Base-by-base conservation (phyloP, 2,329 filamentous ascomycete genomes). In the Cercospora brassicicola region DNA sequence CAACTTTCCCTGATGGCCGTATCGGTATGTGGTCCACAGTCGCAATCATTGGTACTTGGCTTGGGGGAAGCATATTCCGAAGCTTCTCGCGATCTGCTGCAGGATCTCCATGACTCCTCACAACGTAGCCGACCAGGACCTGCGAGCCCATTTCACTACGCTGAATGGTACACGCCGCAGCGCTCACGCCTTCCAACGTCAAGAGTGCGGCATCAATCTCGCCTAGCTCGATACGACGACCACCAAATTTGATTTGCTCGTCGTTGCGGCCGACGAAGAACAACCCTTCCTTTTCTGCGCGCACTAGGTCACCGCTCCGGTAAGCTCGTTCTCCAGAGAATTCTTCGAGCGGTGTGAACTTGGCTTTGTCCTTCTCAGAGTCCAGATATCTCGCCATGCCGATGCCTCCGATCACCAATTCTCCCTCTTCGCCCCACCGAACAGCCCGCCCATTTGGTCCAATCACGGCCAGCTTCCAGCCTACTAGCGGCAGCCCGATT, bases 371-470 rank as follows among this genome's bases (percentile, higher is more conserved):
- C 48, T 66, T 66, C n/a, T 66, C 64, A 8, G 45, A 20, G 30
- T 66, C 64, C 42, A 66, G 59, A 5, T 66, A 66, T 53, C 64
- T 59, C 18, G 64, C 64, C 59, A 66, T 62, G n/a, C 59, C 64
- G 20, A 66, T 26, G 23, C 64, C 59, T 15, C 64, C 64, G 33
- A 66, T 66, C 28, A 66, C 53, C 42, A 66, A 23, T 45, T 66
- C 64, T 18, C 64, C 64, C 33, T 53, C 45, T 18, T 66, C 64
- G 33, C 64, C 64, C 57, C 59, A 66, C 8, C 64, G 45, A 15
- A 66, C 59, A 39, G 64, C 42, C 7, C 51, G 10, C 2, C 64
- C 64, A 42, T 66, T 23, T 4, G 59, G 28, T 11, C 42, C 59
- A 13, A 66, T 42, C 3, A 66, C 64, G 13, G 64, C 64, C 18